Evolutionary conservation across 768 basidiomycete genomes (phyloP), one percentile per base, ranked within the genome.

Genomic region (Lentinula sp.): DNA sequence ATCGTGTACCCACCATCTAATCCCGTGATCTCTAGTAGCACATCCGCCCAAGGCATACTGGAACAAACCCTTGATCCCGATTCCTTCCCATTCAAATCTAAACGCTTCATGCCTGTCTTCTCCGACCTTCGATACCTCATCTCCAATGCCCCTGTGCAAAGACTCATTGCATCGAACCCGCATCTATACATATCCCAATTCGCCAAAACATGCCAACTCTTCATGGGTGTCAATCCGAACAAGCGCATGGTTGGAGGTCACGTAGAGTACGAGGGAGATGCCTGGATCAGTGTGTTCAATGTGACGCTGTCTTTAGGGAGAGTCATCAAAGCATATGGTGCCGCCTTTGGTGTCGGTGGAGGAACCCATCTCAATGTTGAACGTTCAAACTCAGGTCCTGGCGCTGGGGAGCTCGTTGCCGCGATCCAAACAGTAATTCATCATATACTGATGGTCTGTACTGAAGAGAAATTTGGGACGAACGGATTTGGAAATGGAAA

Each of bases 221-320:
- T 98, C 78, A 91, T 93, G 84, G 93, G 91, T 64, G 82, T 98
- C 68, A 95, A 96, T 69, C 88, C 95, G 2, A 94, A 95, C 72
- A 86, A 87, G 66, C 84, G 96, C 16, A 93, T 89, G 18, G 84
- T 80, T 5, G 81, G 83, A 32, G 88, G 78, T 56, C 97, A 98
- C 66, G 85, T 99, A 66, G 96, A 98, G 72, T 99, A 91, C 75
- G 97, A 99, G 75, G 89, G 90, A 34, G 97, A 99, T 65, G 89
- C 89, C 18, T 97, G 95, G 96, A 93, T 97, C 63, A 91, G 88
- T 66, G 93, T 97, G 13, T 98, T 98, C 74, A 95, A 95, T 66
- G 89, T 98, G 23, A 95, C 94, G 5, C 83, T 96, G 9, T 95
- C 93, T 37, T 75, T 99, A 28, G 89, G 91, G 5, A 86, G 93